Evolutionary conservation across 495 filamentous ascomycete genomes (phyloP).

Genomic region (Daldinia decipiens): DNA sequence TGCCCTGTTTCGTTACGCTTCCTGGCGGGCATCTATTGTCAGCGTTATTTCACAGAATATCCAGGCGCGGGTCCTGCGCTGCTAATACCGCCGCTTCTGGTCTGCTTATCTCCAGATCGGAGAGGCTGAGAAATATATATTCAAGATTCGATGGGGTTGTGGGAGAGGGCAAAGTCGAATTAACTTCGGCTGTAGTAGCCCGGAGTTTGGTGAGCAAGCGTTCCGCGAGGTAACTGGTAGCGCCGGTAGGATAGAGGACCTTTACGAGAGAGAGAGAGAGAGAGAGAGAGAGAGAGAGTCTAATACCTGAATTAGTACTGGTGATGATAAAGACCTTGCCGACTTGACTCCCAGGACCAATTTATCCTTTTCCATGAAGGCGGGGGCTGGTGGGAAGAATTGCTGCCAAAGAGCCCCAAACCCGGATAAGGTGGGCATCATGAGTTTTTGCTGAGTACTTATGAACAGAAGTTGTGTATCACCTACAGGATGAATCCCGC

Average conservation of each 20-base stretch:
- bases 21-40: constrained; percentile 50
- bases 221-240: constrained; percentile 50
- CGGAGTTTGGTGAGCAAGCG: constrained; percentile 17
- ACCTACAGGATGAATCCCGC: too few species aligned
- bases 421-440: too few species aligned
- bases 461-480: too few species aligned
- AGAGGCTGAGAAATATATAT: constrained; percentile 55
- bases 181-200: background rate
- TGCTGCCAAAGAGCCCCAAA: constrained; percentile 17
- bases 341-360: constrained; percentile 38
- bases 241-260: constrained; percentile 51
- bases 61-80: constrained; percentile 53
- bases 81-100: constrained; percentile 53
- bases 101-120: constrained; percentile 60
- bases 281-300: constrained; percentile 50
- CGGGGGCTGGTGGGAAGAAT: constrained; percentile 39
- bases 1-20: constrained; percentile 44
- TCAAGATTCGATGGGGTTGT: constrained; percentile 20
- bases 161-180: background rate
- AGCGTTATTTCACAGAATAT: constrained; percentile 67
- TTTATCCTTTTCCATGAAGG: constrained; percentile 33
- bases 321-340: constrained; percentile 50
- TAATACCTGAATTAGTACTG: constrained; percentile 52
- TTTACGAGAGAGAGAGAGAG: constrained; percentile 49
- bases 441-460: too few species aligned